Percentiles rank a stretch among this genome's conserved stretches.
These are phyloP conservation scores for Penstemon barbatus DNA, from an alignment of 257 asterid genomes.

Conservation along the genomic window DNA sequence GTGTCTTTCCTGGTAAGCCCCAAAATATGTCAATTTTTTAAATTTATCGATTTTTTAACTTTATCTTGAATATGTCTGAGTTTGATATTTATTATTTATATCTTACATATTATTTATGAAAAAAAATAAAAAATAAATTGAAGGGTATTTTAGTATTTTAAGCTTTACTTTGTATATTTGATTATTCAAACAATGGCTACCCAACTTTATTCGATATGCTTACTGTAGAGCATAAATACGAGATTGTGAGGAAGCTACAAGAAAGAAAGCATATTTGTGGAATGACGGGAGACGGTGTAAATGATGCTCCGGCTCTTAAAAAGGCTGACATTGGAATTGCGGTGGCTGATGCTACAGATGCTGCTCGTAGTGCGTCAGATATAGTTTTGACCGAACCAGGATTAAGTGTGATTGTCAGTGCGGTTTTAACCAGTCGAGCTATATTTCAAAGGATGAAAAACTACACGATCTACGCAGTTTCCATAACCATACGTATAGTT, in stretches of 20 bases:
- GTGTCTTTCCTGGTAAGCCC: slow-evolving; percentile 55
- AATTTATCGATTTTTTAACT: not conserved
- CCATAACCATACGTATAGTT: slow-evolving; percentile 61
- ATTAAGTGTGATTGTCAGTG: slow-evolving; percentile 53
- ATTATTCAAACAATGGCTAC: too few relatives aligned
- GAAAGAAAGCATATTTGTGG: slow-evolving; percentile 58
- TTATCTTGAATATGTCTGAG: not conserved
- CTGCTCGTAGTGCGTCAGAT: slow-evolving; percentile 56
- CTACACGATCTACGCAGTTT: slow-evolving; percentile 65
- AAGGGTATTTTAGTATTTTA: too few relatives aligned
- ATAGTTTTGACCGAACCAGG: slow-evolving; percentile 62
- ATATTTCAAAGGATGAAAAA: slow-evolving; percentile 69
- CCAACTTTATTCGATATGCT: too few relatives aligned
- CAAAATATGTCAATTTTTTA: not conserved
- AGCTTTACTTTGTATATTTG: too few relatives aligned
- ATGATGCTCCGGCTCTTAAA: slow-evolving; percentile 62
- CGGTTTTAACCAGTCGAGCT: slow-evolving; percentile 56
- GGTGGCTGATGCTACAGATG: slow-evolving; percentile 65
- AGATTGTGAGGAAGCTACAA: slow-evolving; percentile 60
- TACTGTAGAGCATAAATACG: slow-evolving; percentile 52
- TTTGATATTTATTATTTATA: too few relatives aligned
- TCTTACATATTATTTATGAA: too few relatives aligned
- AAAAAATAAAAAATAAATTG: too few relatives aligned
- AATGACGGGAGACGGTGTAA: slow-evolving; percentile 70
- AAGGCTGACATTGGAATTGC: slow-evolving; percentile 64